Percentiles rank a stretch among this genome's conserved stretches.
These are phyloP conservation scores for Boletellus ananas DNA, from an alignment of 768 basidiomycete genomes.

Conservation along the genomic window DNA sequence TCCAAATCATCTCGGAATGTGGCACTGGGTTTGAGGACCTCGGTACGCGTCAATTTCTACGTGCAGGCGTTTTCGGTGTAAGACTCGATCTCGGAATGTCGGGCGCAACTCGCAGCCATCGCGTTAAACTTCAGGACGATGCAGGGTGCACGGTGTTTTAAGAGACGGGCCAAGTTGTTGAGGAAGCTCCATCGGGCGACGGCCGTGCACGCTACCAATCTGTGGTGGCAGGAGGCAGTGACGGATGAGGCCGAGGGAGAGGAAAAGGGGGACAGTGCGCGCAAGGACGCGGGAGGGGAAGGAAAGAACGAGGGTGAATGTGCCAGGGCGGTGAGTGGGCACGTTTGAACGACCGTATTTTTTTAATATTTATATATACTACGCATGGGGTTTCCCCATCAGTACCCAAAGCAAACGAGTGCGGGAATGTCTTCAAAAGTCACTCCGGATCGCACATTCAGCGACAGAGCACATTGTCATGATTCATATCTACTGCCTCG, in stretches of 20 bases:
- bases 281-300: conserved; percentile 22
- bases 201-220: conserved; percentile 91
- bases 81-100: conserved; percentile 92
- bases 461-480: conserved; percentile 97
- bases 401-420: conserved; percentile 88
- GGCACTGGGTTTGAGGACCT: conserved; percentile 93
- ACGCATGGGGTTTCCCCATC: too few relatives aligned
- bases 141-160: conserved; percentile 85
- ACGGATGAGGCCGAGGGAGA: conserved; percentile 34
- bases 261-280: conserved; percentile 20
- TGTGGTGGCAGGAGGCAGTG: conserved; percentile 90
- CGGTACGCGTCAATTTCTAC: conserved; percentile 81
- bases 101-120: conserved; percentile 96
- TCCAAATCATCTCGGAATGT: conserved; percentile 92
- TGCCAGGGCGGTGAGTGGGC: conserved; percentile 52
- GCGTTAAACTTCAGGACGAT: conserved; percentile 92
- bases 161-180: conserved; percentile 89
- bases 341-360: background rate
- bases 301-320: conserved; percentile 40
- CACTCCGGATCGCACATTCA: conserved; percentile 91
- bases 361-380: too few relatives aligned
- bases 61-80: conserved; percentile 98
- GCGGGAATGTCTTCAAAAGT: conserved; percentile 95
- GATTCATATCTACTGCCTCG: conserved; percentile 93
- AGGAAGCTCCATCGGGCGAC: conserved; percentile 99